Percentiles rank a stretch among this genome's conserved stretches.
Conservation (phyloP, 257 asterid species). For the Striga asiatica region DNA sequence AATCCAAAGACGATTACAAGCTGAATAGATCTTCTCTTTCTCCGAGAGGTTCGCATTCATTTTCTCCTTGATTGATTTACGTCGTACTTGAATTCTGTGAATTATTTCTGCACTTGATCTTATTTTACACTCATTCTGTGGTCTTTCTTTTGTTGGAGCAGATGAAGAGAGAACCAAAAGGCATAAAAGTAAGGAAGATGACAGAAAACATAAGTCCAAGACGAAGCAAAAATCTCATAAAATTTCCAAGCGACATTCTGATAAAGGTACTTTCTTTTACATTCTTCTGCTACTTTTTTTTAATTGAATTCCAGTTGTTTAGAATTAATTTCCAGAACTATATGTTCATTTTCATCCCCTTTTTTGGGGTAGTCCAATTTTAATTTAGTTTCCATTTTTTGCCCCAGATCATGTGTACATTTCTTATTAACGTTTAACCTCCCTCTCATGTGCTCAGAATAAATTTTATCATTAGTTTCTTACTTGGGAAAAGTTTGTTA, state of each 20-base stretch:
- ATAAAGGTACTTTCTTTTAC: conserved; percentile 27
- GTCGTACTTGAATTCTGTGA: neutral
- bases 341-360: neutral
- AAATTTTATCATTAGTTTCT: neutral
- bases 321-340: too few species aligned
- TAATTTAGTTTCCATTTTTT: neutral
- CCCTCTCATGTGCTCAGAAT: too few species aligned
- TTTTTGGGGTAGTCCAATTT: neutral
- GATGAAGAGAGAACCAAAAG: conserved; percentile 33
- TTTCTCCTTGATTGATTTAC: neutral
- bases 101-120: neutral
- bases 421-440: too few species aligned
- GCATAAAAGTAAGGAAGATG: conserved; percentile 31
- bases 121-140: neutral
- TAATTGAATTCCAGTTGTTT: too few species aligned
- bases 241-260: conserved; percentile 38
- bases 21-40: conserved; percentile 33
- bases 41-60: conserved; percentile 17
- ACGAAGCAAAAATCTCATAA: conserved; percentile 40
- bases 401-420: neutral
- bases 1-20: conserved; percentile 29
- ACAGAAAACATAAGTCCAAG: conserved; percentile 27
- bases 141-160: conserved; percentile 15
- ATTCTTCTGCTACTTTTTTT: neutral
- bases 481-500: neutral